phyloP scores from a whole-genome alignment of 495 filamentous ascomycete species.

The Tuber borchii region DNA sequence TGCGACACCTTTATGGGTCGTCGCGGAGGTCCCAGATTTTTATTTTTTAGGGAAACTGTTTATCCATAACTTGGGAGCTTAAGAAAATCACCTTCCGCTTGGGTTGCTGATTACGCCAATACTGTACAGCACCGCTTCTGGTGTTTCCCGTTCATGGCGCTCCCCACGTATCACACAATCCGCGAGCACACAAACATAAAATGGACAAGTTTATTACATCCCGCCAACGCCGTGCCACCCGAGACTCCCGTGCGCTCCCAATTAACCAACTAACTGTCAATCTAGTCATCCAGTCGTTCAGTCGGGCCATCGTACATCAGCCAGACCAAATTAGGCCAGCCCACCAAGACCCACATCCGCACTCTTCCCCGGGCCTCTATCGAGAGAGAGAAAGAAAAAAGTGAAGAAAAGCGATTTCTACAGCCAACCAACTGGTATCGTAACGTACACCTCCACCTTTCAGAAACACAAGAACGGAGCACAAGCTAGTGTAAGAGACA shows the following conservation, averaged over 20 bases:
- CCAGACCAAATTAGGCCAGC: background rate
- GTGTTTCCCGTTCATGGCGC: background rate
- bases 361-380: background rate
- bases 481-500: background rate
- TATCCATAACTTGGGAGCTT: background rate
- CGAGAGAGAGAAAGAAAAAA: background rate
- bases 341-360: background rate
- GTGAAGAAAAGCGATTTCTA: background rate
- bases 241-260: background rate
- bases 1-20: background rate
- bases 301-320: background rate
- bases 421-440: background rate
- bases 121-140: background rate
- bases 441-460: background rate
- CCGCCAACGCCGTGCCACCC: background rate
- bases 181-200: background rate
- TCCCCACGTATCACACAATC: background rate
- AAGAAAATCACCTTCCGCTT: background rate
- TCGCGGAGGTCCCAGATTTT: background rate
- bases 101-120: background rate
- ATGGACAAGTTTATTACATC: background rate
- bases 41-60: background rate
- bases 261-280: background rate
- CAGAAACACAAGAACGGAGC: background rate
- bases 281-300: background rate